Conservation (phyloP, 257 asterid species). For the Lycium ferocissimum region DNA sequence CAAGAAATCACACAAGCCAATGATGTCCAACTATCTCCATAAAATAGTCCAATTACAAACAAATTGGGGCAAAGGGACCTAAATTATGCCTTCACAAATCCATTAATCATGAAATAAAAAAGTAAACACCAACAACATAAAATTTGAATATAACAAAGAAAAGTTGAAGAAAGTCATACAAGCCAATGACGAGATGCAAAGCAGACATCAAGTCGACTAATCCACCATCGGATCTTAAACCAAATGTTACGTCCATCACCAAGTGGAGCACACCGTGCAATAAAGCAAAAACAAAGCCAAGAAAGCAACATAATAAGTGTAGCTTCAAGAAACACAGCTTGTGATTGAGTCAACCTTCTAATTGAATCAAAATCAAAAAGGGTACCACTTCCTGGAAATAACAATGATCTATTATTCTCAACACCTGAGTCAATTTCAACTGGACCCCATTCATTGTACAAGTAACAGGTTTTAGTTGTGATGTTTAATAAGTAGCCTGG, state of each 20-base stretch:
- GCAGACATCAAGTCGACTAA: conserved; percentile 85
- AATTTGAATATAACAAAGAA: background rate
- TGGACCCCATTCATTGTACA: conserved; percentile 50
- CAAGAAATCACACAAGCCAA: too few relatives aligned
- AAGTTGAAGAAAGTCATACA: conserved; percentile 36
- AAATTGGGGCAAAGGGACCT: background rate
- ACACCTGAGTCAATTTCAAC: conserved; percentile 68
- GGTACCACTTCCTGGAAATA: conserved; percentile 65
- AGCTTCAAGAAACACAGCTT: conserved; percentile 90
- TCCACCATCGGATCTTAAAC: conserved; percentile 94
- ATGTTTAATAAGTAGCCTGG: conserved; percentile 68
- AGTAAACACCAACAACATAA: background rate
- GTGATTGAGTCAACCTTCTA: conserved; percentile 81
- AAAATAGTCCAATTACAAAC: too few relatives aligned
- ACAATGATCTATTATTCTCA: conserved; percentile 50
- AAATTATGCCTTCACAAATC: background rate
- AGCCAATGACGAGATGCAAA: conserved; percentile 93
- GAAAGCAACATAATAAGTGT: conserved; percentile 63
- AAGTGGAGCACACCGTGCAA: conserved; percentile 63
- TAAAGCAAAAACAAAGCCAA: conserved; percentile 80
- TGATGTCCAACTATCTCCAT: too few relatives aligned
- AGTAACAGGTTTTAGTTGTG: conserved; percentile 51
- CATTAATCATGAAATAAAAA: too few relatives aligned
- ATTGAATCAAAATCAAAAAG: conserved; percentile 79
- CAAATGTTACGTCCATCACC: conserved; percentile 70